phyloP scores from a whole-genome alignment of 1,139 yeast species.

The Candida sojae region DNA sequence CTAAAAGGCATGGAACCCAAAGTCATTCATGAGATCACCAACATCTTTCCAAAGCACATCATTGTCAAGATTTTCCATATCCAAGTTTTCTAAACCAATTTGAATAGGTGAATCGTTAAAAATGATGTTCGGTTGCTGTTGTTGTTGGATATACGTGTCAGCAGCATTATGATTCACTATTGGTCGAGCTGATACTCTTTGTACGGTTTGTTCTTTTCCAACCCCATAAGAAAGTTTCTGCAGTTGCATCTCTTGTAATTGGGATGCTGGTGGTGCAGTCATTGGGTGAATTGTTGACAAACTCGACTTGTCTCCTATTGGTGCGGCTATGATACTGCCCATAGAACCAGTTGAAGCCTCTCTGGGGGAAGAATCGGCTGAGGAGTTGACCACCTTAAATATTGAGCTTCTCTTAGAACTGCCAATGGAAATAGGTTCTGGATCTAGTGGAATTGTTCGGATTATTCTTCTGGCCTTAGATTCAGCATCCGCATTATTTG shows the following conservation, averaged over 20 bases:
- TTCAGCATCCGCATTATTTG: slow-evolving; percentile 62
- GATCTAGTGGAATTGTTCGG: slow-evolving; percentile 77
- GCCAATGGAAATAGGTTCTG: slow-evolving; percentile 62
- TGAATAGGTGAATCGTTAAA: slow-evolving; percentile 35
- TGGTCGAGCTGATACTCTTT: neutral
- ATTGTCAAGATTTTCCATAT: slow-evolving; percentile 42
- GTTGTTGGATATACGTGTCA: slow-evolving; percentile 3
- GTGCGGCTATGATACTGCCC: neutral
- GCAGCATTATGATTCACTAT: neutral
- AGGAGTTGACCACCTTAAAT: slow-evolving; percentile 39
- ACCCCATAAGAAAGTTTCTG: neutral
- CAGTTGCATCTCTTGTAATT: slow-evolving; percentile 1
- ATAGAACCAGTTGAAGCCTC: neutral
- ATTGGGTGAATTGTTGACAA: neutral
- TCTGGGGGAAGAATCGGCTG: slow-evolving; percentile 29
- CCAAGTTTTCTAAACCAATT: slow-evolving; percentile 34
- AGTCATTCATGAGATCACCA: slow-evolving; percentile 89
- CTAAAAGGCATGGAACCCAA: slow-evolving; percentile 67
- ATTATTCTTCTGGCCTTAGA: slow-evolving; percentile 72
- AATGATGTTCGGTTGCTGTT: slow-evolving; percentile 9
- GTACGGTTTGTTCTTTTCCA: neutral
- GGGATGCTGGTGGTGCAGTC: slow-evolving; percentile 4
- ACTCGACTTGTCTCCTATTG: slow-evolving; percentile 12
- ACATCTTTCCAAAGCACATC: slow-evolving; percentile 89
- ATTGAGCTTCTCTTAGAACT: slow-evolving; percentile 38